Percentiles rank a stretch among this genome's conserved stretches.
Conservation (phyloP, 257 asterid species). For the Avicennia marina region DNA sequence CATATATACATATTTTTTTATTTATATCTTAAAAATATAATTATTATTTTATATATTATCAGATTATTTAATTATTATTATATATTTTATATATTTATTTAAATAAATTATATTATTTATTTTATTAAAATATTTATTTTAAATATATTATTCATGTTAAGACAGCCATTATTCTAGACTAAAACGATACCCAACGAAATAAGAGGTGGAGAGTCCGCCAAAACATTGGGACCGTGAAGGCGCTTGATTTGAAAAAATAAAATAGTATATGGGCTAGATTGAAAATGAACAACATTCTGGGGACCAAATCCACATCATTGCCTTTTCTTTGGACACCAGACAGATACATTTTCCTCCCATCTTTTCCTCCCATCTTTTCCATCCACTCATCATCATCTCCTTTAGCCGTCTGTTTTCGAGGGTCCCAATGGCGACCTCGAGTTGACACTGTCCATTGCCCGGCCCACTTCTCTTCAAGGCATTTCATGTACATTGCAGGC, state of each 20-base stretch:
- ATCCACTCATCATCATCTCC: not conserved
- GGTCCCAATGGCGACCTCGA: not conserved
- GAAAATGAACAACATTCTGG: not conserved
- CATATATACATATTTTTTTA: too few species aligned
- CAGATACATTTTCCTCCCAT: not conserved
- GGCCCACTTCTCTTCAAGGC: not conserved
- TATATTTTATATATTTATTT: too few species aligned
- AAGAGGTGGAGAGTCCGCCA: too few species aligned
- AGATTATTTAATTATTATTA: too few species aligned
- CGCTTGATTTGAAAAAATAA: not conserved
- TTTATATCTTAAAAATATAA: too few species aligned
- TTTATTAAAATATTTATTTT: too few species aligned
- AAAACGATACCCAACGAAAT: too few species aligned
- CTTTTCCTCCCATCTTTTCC: too few species aligned
- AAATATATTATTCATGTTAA: too few species aligned
- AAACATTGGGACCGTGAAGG: not conserved
- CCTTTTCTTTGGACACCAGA: not conserved
- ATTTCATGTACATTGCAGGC: not conserved
- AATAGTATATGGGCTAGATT: not conserved
- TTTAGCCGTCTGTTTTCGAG: not conserved
- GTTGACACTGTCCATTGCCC: slow-evolving; percentile 15
- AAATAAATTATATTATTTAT: too few species aligned
- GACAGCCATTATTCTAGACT: too few species aligned
- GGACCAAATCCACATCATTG: not conserved
- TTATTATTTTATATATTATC: too few species aligned